Conservation (phyloP, 2,329 filamentous ascomycete genomes). For the Fusarium praegraminearum region DNA sequence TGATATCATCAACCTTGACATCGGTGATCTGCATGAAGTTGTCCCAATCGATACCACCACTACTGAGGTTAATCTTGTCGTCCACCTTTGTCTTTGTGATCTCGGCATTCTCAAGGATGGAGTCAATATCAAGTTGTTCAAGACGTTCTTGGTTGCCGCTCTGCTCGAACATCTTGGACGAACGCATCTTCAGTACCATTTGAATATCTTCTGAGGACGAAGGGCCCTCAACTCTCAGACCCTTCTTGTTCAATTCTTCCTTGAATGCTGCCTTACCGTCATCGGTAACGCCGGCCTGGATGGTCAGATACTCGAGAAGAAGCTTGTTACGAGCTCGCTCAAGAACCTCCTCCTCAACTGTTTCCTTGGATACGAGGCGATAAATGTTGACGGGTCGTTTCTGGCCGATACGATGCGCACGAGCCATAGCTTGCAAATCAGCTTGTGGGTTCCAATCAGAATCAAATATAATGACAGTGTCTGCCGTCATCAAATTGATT, state of each 20-base stretch:
- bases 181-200: slow-evolving; percentile 94
- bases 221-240: slow-evolving; percentile 79
- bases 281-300: slow-evolving; percentile 95
- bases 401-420: slow-evolving; percentile 97
- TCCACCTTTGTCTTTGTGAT: slow-evolving; percentile 96
- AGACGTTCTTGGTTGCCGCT: slow-evolving; percentile 96
- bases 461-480: slow-evolving; percentile 97
- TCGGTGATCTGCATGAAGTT: slow-evolving; percentile 99
- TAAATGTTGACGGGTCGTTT: slow-evolving; percentile 97
- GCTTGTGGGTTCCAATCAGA: slow-evolving; percentile 99
- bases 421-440: slow-evolving; percentile 97
- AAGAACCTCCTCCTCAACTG: slow-evolving; percentile 96
- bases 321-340: slow-evolving; percentile 98
- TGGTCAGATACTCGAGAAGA: slow-evolving; percentile 96
- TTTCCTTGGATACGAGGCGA: slow-evolving; percentile 96
- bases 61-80: slow-evolving; percentile 90
- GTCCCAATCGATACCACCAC: slow-evolving; percentile 85
- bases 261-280: slow-evolving; percentile 85
- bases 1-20: slow-evolving; percentile 86
- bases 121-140: slow-evolving; percentile 97
- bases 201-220: slow-evolving; percentile 95
- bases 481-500: slow-evolving; percentile 98
- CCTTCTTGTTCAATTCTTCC: slow-evolving; percentile 82
- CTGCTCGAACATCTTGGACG: slow-evolving; percentile 99
- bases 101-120: slow-evolving; percentile 95